A percentile compares a stretch with the other conserved stretches of the same genome.
phyloP scores from a whole-genome alignment of 768 basidiomycete species.

The Mycena epipterygia region DNA sequence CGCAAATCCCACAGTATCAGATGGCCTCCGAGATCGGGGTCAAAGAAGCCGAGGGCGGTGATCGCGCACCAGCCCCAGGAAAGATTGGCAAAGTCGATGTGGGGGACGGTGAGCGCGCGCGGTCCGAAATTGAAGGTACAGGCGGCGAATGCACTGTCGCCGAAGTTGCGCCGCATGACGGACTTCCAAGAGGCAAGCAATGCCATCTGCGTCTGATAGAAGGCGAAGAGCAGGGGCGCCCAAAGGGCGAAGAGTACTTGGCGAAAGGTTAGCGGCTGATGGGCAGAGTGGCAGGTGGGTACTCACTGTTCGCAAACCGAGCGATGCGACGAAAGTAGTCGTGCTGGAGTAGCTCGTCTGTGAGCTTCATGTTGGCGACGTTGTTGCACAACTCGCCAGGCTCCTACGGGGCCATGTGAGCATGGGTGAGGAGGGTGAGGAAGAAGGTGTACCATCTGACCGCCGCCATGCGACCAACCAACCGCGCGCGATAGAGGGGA shows the following conservation, averaged over 20 bases:
- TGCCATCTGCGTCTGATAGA: neutral
- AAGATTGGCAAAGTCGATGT: neutral
- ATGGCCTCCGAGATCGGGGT: neutral
- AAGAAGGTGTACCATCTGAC: neutral
- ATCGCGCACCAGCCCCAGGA: neutral
- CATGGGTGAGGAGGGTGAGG: too few species aligned
- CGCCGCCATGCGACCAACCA: neutral
- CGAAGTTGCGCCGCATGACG: neutral
- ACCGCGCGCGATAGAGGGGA: too few species aligned
- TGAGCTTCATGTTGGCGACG: neutral
- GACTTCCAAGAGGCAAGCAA: neutral
- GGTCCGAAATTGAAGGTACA: neutral
- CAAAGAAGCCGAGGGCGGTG: neutral
- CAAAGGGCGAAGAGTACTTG: neutral
- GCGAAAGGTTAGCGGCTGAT: neutral
- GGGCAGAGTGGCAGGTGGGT: neutral
- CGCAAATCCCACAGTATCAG: neutral
- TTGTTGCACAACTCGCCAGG: neutral
- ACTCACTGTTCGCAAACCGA: neutral
- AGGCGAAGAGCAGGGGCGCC: neutral
- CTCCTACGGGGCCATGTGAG: too few species aligned
- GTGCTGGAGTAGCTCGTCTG: neutral
- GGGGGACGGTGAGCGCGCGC: neutral
- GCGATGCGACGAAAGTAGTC: neutral
- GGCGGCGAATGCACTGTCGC: neutral